Evolutionary conservation across 2,329 filamentous ascomycete species (phyloP), one percentile per base, ranked within the genome.

Genomic region (Aspergillus japonicus): DNA sequence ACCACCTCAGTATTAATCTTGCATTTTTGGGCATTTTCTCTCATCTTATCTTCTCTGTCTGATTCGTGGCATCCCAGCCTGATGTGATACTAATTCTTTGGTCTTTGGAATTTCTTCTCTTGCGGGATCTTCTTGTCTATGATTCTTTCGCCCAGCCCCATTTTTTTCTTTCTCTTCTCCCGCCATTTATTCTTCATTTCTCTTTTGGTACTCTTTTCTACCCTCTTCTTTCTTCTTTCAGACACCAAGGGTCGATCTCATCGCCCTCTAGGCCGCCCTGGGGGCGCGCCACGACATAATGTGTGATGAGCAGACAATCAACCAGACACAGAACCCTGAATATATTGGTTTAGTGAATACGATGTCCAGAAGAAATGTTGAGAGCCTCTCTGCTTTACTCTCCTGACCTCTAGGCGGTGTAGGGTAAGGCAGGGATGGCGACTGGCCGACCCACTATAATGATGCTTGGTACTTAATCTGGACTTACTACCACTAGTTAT

Each of bases 201-300:
- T 44, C 50, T 58, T 55, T 58, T 39, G 35, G 24, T 42, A 57
- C 33, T 54, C 26, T 24, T 44, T 48, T 44, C 52, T 42, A 24
- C 29, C 24, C 50, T 61, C 12, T 31, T 56, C 59, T 64, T 55
- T 56, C 54, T 35, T 56, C 53, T 56, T 50, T 49, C 24, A 26
- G 50, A 48, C 51, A 56, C 56, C 53, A 56, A 39, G 51, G 61
- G 53, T n/a, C 57, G 53, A 59, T 29, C 23, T 16, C 49, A 39
- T 56, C 51, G 56, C 44, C 59, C 47, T 61, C 29, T 57, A 52
- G 42, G 53, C 44, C 31, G 42, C 50, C 62, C 57, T 57, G 21
- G 33, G 35, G 31, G 57, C 56, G 62, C 49, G 57, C 64, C 62
- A 64, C 64, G 65, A 66, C 62, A 60, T 66, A 64, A 67, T 67